A percentile compares a stretch with the other conserved stretches of the same genome.
phyloP scores from a whole-genome alignment of 495 filamentous ascomycete genomes.

The Penicillium tannophilum region DNA sequence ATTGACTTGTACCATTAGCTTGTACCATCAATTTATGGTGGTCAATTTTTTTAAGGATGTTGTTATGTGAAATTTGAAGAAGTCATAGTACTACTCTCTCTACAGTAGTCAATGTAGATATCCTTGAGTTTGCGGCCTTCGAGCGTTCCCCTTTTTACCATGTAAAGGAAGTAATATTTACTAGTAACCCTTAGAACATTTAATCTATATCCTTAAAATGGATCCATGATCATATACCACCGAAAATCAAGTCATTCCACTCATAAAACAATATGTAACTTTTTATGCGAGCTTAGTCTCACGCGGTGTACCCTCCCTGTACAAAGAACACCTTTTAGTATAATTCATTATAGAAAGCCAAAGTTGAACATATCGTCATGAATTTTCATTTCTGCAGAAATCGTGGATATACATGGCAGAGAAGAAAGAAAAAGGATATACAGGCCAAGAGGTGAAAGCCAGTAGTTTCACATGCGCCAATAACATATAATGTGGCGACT shows the following conservation, averaged over 20 bases:
- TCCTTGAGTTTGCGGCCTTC: too few relatives aligned
- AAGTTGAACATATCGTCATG: slow-evolving; percentile 2
- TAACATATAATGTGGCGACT: background rate
- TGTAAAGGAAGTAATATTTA: too few relatives aligned
- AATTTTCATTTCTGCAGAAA: slow-evolving; percentile 7
- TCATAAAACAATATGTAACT: background rate
- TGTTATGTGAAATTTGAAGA: too few relatives aligned
- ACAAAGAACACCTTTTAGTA: background rate
- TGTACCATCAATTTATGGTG: too few relatives aligned
- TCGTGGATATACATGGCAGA: slow-evolving; percentile 14
- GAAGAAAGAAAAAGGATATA: slow-evolving; percentile 6
- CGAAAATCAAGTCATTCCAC: background rate
- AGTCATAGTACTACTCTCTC: too few relatives aligned
- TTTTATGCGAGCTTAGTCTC: slow-evolving; percentile 1
- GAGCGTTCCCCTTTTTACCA: too few relatives aligned
- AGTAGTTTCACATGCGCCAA: slow-evolving; percentile 7
- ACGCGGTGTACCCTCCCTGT: background rate
- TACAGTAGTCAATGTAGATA: too few relatives aligned
- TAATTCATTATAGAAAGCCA: background rate
- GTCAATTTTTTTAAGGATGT: too few relatives aligned
- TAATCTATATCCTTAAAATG: too few relatives aligned
- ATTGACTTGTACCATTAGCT: too few relatives aligned
- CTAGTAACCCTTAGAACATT: too few relatives aligned
- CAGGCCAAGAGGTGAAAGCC: slow-evolving; percentile 5
- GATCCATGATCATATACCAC: too few relatives aligned